phyloP scores from a whole-genome alignment of 495 filamentous ascomycete genomes.

The Penicillium cataractarum region DNA sequence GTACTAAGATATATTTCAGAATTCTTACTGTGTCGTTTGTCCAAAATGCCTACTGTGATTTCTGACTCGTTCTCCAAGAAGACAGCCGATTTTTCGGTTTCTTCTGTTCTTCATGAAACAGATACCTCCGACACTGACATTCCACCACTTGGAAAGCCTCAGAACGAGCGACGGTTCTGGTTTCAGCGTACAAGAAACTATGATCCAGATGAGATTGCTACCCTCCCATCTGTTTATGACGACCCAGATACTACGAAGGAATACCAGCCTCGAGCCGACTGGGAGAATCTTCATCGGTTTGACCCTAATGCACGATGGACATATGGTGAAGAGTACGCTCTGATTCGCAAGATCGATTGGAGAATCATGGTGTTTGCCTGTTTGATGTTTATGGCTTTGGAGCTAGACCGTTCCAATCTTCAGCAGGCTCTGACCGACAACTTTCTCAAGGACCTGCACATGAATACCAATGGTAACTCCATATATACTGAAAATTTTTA shows the following conservation, averaged over 20 bases:
- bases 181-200: constrained; percentile 28
- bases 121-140: constrained; percentile 11
- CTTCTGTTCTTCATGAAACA: constrained; percentile 1
- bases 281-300: constrained; percentile 57
- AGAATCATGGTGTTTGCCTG: constrained; percentile 61
- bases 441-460: constrained; percentile 54
- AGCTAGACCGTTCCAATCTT: constrained; percentile 65
- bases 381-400: constrained; percentile 73
- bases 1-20: background rate
- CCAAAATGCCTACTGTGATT: constrained; percentile 14
- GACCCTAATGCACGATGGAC: constrained; percentile 57
- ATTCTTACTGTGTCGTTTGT: background rate
- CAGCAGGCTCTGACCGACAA: constrained; percentile 43
- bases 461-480: constrained; percentile 51
- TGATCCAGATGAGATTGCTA: constrained; percentile 59
- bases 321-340: constrained; percentile 47
- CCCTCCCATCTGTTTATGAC: constrained; percentile 57
- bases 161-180: constrained; percentile 28
- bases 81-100: background rate
- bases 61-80: constrained; percentile 10
- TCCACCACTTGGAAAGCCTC: constrained; percentile 22
- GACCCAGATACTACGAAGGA: constrained; percentile 52
- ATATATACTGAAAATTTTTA: background rate
- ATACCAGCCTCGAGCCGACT: constrained; percentile 54
- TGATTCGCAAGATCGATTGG: constrained; percentile 47